Conservation (phyloP, 2,329 filamentous ascomycete species). For the Sclerotiophoma versabilis region DNA sequence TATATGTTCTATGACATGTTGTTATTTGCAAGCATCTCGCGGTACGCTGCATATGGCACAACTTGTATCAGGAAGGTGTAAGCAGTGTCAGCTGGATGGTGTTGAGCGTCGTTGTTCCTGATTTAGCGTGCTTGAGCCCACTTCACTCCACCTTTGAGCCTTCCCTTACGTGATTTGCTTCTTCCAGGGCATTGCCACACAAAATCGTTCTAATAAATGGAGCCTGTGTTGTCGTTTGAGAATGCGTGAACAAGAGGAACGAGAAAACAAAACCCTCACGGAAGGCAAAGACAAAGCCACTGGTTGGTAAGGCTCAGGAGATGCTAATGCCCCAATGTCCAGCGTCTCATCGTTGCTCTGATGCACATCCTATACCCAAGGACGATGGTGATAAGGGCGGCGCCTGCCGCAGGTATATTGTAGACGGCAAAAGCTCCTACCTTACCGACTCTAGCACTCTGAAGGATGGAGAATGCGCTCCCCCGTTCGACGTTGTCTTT, state of each 20-base stretch:
- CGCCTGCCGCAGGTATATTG: slow-evolving; percentile 9
- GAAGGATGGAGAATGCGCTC: slow-evolving; percentile 25
- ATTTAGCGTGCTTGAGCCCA: background rate
- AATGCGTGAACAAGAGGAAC: too few relatives aligned
- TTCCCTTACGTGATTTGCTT: too few relatives aligned
- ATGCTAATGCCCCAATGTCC: too few relatives aligned
- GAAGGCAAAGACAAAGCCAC: too few relatives aligned
- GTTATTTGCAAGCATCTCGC: background rate
- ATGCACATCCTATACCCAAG: background rate
- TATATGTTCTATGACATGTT: background rate
- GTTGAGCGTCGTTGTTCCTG: background rate
- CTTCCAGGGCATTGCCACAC: too few relatives aligned
- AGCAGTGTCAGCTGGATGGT: background rate
- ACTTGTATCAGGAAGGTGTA: background rate
- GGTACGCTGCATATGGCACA: background rate
- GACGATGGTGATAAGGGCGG: background rate
- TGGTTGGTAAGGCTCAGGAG: too few relatives aligned
- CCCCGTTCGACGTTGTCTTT: slow-evolving; percentile 24
- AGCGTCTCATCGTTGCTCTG: background rate
- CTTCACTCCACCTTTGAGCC: background rate
- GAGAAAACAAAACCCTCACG: too few relatives aligned
- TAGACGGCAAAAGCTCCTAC: background rate
- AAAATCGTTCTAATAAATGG: too few relatives aligned
- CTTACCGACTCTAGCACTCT: slow-evolving; percentile 31
- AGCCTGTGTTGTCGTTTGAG: too few relatives aligned